Evolutionary conservation across 371 early-diverging fungal species (phyloP), one percentile per base, ranked within the genome.

Genomic region (Actinomortierella wolfii): DNA sequence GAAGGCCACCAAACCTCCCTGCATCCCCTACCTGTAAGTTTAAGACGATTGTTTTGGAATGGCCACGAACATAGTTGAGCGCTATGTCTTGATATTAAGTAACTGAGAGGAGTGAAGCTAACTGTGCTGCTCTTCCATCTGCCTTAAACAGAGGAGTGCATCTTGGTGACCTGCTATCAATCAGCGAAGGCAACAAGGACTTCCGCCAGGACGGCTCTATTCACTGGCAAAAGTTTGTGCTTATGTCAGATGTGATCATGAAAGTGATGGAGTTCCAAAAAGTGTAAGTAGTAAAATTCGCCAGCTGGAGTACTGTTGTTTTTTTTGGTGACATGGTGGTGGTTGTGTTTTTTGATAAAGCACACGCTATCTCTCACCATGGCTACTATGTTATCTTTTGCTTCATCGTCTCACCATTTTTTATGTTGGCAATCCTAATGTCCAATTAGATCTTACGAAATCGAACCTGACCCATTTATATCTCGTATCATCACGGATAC

Each of bases 201-300:
- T 79, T 80, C 40, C 79, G 79, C 34, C 47, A 70, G n/a, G 83
- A 83, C 51, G 82, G 83, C 1, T 76, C 82, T 3, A 67, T 86
- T 41, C 84, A 86, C 34, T 86, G 86, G 86, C 83, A 86, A 57
- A 86, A 86, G 54, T 86, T 84, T 65, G 59, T 78, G 20, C 50
- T 86, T 42, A 81, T 86, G 83, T 81, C 84, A 2, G 86, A 85
- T 28, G 78, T 78, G 0, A 81, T 86, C 24, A 61, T 81, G 66
- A 77, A 66, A 0, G 78, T 81, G 45, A 76, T 79, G 73, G 67
- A 73, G 25, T 84, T 84, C 46, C 81, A 82, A 45, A 49, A 50
- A 4, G 57, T 54, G 60, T 52, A 53, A 48, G 69, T 2, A 51
- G 48, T 7, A 7, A 7, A 25, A 2, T 7, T 7, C 21, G 9